Percentiles rank a stretch among this genome's conserved stretches.
Evolutionary conservation across 192 early-diverging fungal species (phyloP).

Genomic region (Dissophora ornata): DNA sequence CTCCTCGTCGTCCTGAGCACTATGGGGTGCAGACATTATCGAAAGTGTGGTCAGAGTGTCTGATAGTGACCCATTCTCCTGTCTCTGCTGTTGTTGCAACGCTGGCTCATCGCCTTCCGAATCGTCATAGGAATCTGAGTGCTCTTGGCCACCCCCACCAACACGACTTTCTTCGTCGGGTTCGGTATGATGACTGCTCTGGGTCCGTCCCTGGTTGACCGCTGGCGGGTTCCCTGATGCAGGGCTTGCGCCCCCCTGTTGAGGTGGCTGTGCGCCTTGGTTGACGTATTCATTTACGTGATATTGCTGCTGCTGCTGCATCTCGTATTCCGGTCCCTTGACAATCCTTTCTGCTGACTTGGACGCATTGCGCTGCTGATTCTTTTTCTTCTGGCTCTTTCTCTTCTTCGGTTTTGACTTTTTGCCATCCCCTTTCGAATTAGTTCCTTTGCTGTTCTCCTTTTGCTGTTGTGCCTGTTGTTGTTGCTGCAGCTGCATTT

Average conservation of each 20-base stretch:
- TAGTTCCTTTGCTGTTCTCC: constrained; percentile 7
- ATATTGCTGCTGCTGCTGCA: constrained; percentile 12
- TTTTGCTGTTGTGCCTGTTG: constrained; percentile 23
- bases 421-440: constrained; percentile 24
- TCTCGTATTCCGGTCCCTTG: constrained; percentile 20
- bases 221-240: background rate
- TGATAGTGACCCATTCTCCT: constrained; percentile 28
- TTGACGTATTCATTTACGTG: constrained; percentile 9
- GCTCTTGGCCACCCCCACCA: background rate
- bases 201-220: constrained; percentile 1
- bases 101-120: constrained; percentile 10
- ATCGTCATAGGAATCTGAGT: constrained; percentile 18
- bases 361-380: constrained; percentile 16
- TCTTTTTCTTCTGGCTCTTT: constrained; percentile 51
- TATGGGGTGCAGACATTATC: constrained; percentile 25
- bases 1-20: constrained; percentile 55
- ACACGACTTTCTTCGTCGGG: constrained; percentile 1
- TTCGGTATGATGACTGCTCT: background rate
- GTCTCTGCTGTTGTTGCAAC: constrained; percentile 8
- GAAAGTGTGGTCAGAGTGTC: constrained; percentile 35
- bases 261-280: constrained; percentile 12
- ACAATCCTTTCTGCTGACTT: constrained; percentile 16
- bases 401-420: constrained; percentile 30
- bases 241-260: constrained; percentile 7
- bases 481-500: constrained; percentile 36